phyloP scores from a whole-genome alignment of 176 grass and related monocot genomes.

The Carex myosuroides region DNA sequence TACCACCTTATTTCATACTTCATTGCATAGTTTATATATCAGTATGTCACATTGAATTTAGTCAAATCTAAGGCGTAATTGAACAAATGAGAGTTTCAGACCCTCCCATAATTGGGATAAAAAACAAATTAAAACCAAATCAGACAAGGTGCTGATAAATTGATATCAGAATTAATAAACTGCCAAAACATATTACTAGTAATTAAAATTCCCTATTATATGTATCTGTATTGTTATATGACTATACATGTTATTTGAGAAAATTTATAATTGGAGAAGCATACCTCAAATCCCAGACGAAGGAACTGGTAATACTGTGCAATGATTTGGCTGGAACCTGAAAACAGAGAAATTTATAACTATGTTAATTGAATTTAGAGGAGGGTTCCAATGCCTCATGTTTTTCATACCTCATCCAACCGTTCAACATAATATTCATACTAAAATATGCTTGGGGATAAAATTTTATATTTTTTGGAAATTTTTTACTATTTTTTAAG shows the following conservation, averaged over 20 bases:
- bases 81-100: background rate
- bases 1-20: background rate
- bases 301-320: slow-evolving; percentile 93
- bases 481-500: too few species aligned
- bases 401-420: too few species aligned
- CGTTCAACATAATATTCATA: too few species aligned
- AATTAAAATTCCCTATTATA: background rate
- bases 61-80: background rate
- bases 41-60: background rate
- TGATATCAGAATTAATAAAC: background rate
- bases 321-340: slow-evolving; percentile 86
- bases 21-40: background rate
- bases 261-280: background rate
- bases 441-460: too few species aligned
- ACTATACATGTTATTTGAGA: background rate
- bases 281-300: slow-evolving; percentile 74
- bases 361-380: too few species aligned
- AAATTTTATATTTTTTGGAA: too few species aligned
- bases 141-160: background rate
- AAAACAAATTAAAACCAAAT: background rate
- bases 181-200: background rate
- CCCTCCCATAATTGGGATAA: background rate
- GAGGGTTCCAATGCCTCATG: too few species aligned
- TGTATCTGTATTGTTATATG: background rate
- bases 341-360: background rate